Evolutionary conservation across 441 rosid genomes (phyloP).

Genomic region (Populus trichocarpa): DNA sequence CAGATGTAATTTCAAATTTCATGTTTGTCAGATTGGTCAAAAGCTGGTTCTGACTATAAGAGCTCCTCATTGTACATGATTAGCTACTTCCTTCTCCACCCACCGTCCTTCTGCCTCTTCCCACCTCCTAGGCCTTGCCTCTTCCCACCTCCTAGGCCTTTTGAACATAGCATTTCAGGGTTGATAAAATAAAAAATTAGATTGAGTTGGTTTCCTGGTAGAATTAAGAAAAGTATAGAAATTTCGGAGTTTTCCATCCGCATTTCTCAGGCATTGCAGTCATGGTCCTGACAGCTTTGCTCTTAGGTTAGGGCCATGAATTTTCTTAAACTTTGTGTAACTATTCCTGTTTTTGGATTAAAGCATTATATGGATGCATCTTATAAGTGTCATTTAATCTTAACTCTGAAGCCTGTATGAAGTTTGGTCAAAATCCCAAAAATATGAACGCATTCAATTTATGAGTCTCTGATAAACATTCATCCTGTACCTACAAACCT

Average conservation of each 20-base stretch:
- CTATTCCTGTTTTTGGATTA: neutral
- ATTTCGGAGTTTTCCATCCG: neutral
- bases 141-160: neutral
- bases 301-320: neutral
- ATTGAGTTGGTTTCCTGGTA: neutral
- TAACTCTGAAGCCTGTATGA: neutral
- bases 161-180: neutral
- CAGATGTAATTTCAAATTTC: neutral
- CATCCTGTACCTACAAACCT: neutral
- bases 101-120: neutral
- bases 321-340: neutral
- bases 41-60: neutral
- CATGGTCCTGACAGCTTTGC: neutral
- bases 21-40: neutral
- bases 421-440: neutral
- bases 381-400: neutral
- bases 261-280: neutral
- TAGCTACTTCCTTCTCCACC: neutral
- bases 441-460: too few relatives aligned
- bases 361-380: neutral
- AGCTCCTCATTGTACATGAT: neutral
- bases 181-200: neutral
- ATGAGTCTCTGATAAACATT: neutral
- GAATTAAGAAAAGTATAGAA: neutral
- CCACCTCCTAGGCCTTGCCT: neutral